Evolutionary conservation across 306 rosid species (phyloP).

Genomic region (Betula pendula): DNA sequence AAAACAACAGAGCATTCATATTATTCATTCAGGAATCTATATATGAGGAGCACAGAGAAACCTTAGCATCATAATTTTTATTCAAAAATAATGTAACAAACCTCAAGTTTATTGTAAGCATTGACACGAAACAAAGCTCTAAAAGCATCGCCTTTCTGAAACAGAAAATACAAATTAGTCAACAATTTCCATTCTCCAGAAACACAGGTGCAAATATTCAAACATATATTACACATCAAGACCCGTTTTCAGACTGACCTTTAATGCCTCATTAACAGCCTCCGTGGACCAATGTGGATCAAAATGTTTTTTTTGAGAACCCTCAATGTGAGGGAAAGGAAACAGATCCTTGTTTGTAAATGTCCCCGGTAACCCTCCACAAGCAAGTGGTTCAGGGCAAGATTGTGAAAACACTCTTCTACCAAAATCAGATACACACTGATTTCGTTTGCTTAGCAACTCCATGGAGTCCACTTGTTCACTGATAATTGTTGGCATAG

Average conservation of each 20-base stretch:
- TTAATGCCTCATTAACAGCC: slow-evolving; percentile 60
- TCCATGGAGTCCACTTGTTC: slow-evolving; percentile 30
- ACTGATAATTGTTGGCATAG: slow-evolving; percentile 45
- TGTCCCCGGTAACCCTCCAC: slow-evolving; percentile 32
- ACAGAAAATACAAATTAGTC: slow-evolving; percentile 23
- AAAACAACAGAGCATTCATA: not conserved
- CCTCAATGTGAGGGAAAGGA: slow-evolving; percentile 33
- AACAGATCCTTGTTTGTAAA: slow-evolving; percentile 35
- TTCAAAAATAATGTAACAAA: slow-evolving; percentile 22
- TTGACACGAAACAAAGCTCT: slow-evolving; percentile 79
- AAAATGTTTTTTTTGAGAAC: slow-evolving; percentile 41
- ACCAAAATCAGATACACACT: slow-evolving; percentile 21
- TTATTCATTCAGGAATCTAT: slow-evolving; percentile 2
- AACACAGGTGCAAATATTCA: not conserved
- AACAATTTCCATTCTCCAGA: not conserved
- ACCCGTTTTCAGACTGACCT: slow-evolving; percentile 47
- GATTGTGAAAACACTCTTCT: slow-evolving; percentile 35
- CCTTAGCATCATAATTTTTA: not conserved
- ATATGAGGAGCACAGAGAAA: slow-evolving; percentile 11
- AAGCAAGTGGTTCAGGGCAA: slow-evolving; percentile 29
- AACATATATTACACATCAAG: not conserved
- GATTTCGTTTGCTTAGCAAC: slow-evolving; percentile 26
- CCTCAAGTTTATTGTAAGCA: slow-evolving; percentile 84
- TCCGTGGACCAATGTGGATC: slow-evolving; percentile 70
- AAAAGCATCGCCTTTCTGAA: slow-evolving; percentile 74